Base-by-base conservation (phyloP, 148 eudicot genomes). In the Cornus kousa region DNA sequence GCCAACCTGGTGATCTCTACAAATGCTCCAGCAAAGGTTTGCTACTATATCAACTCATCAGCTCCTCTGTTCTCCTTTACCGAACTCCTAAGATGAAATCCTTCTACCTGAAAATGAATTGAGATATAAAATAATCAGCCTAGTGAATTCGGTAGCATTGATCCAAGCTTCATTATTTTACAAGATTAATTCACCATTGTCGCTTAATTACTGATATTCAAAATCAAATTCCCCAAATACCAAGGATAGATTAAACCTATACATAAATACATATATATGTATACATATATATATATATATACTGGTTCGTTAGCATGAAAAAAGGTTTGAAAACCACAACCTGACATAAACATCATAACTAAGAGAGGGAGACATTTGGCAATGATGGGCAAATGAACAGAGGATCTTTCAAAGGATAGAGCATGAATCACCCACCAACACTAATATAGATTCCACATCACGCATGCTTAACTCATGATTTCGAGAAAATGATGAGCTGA, bases 1-100 rank as follows among this genome's bases (percentile, higher is more conserved):
- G 91, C 37, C 94, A 88, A 62, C 94, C 94, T 0, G 94, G 94
- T 6, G 90, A 90, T 70, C 86, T 90, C 73, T 88, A 85, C 91
- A 88, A 87, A 20, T 93, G 97, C 78, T 91, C 97, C 57, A 78
- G 40, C 28, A 77, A 90, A 87, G 97, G 97, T 92, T 67, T 19
- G 88, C 62, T 50, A 14, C 66, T 46, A 50, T 31, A 31, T 35
- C 37, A 12, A 40, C 43, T 68, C 64, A 57, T 57, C 20, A 57
- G 64, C 13, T 57, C 64, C 64, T 57, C 64, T 57, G 1, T 13
- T 57, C 20, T 57, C 17, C 64, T 12, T 14, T 57, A 57, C 64
- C 64, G 7, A 35, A 48, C 64, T 57, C 64, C 5, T 17, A 14
- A 35, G 64, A 57, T 57, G 20, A 57, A 57, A 57, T 16, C 20